A percentile compares a stretch with the other conserved stretches of the same genome.
Evolutionary conservation across 148 eudicot species (phyloP).

Genomic region (Rhododendron ovatum): DNA sequence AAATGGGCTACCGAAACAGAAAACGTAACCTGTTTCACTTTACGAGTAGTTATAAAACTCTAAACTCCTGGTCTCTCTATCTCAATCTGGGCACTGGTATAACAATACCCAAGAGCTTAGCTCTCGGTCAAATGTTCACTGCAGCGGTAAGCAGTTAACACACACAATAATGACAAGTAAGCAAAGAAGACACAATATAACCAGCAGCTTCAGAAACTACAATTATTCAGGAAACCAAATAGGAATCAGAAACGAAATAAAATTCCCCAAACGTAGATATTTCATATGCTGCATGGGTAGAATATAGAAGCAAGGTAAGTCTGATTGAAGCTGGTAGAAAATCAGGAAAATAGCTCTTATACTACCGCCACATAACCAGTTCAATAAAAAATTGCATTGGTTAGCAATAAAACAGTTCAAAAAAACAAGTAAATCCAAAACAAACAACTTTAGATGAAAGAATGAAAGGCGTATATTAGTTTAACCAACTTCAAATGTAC

Average conservation of each 20-base stretch:
- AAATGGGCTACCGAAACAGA: not conserved
- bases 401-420: not conserved
- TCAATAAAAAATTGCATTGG: not conserved
- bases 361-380: not conserved
- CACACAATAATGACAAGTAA: not conserved
- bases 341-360: not conserved
- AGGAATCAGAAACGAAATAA: not conserved
- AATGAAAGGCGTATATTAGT: not conserved
- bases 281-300: not conserved
- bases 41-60: not conserved
- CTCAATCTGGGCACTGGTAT: not conserved
- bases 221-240: not conserved
- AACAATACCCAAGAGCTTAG: not conserved
- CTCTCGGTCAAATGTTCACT: not conserved
- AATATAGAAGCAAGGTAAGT: not conserved
- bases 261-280: not conserved
- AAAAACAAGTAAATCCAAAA: not conserved
- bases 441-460: not conserved
- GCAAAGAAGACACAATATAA: not conserved
- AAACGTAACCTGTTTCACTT: not conserved
- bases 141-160: not conserved
- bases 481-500: constrained; percentile 1
- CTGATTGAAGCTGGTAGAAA: not conserved
- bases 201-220: not conserved
- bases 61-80: not conserved